These are phyloP conservation scores for Petunia hybrid DNA, from an alignment of 305 asterid species.

Conservation along the genomic window DNA sequence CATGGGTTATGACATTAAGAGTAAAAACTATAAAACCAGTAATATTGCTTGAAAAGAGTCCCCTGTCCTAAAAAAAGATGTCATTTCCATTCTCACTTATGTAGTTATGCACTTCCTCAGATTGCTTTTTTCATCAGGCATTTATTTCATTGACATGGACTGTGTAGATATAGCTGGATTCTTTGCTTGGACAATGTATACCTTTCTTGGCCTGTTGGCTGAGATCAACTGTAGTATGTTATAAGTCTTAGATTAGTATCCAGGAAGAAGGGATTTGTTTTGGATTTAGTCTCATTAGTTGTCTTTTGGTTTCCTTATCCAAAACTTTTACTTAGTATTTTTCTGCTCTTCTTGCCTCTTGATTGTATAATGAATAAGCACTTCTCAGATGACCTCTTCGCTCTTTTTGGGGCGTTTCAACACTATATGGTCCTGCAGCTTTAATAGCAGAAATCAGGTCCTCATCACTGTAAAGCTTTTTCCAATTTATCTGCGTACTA, in stretches of 20 bases:
- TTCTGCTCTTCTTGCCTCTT: neutral
- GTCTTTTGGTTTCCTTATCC: neutral
- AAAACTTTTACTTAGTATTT: conserved; percentile 16
- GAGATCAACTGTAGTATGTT: neutral
- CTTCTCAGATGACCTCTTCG: neutral
- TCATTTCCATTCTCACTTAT: neutral
- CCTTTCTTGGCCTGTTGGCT: conserved; percentile 8
- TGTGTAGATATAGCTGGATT: neutral
- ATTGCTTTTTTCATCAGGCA: conserved; percentile 12
- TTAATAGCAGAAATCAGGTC: neutral
- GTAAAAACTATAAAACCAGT: neutral
- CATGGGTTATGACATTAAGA: neutral
- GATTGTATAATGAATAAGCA: neutral
- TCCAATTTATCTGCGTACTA: conserved; percentile 12
- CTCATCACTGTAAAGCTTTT: conserved; percentile 7
- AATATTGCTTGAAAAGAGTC: conserved; percentile 22
- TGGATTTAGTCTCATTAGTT: conserved; percentile 26
- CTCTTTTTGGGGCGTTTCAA: neutral
- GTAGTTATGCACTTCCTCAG: neutral
- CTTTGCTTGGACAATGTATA: neutral
- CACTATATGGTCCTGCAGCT: conserved; percentile 16
- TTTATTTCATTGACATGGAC: conserved; percentile 4
- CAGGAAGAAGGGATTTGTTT: neutral
- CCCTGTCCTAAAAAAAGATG: neutral
- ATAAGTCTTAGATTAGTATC: neutral